Conservation (phyloP, 441 rosid genomes). For the Croton setiger region DNA sequence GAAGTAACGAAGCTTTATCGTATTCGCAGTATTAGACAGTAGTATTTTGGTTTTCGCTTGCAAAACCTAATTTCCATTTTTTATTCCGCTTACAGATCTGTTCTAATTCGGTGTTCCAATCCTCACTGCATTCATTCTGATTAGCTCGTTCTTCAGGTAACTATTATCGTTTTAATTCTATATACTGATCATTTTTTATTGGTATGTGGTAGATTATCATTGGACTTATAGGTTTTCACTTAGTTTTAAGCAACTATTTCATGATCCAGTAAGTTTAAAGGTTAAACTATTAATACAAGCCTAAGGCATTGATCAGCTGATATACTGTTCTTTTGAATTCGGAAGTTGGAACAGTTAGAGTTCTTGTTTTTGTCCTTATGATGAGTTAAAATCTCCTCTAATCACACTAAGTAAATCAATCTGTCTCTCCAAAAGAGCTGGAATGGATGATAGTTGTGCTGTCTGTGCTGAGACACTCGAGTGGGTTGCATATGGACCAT, state of each 20-base stretch:
- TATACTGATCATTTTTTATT: neutral
- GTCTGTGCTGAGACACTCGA: slow-evolving; percentile 83
- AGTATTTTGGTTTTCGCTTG: neutral
- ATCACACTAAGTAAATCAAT: neutral
- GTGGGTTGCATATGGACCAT: slow-evolving; percentile 89
- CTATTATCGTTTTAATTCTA: neutral
- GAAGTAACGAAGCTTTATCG: neutral
- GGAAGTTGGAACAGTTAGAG: neutral
- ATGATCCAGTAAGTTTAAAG: neutral
- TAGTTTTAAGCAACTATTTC: neutral
- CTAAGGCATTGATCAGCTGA: neutral
- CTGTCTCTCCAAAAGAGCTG: neutral
- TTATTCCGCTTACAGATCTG: neutral
- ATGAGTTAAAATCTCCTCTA: no score
- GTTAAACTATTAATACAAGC: neutral
- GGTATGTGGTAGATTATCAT: neutral
- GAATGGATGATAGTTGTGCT: slow-evolving; percentile 83
- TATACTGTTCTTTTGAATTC: neutral
- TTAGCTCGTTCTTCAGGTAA: slow-evolving; percentile 5
- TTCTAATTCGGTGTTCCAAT: neutral
- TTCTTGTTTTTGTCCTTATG: neutral
- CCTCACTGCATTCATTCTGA: neutral
- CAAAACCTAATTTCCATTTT: neutral
- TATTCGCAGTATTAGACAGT: neutral
- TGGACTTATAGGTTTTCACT: neutral